Evolutionary conservation across 2,329 filamentous ascomycete species (phyloP).

Genomic region (Aspergillus piperis): DNA sequence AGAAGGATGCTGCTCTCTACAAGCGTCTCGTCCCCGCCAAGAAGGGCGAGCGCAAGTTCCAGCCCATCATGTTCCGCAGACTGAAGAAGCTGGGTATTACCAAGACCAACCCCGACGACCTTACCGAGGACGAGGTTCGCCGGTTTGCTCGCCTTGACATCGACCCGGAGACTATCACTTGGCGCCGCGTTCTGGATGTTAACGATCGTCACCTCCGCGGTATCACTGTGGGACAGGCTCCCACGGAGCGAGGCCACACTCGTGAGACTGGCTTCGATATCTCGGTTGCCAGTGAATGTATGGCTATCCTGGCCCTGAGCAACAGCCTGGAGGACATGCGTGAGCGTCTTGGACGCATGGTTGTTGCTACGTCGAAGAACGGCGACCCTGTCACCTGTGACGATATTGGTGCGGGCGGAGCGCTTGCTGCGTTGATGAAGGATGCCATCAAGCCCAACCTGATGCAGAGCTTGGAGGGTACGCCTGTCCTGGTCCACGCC

Average conservation of each 20-base stretch:
- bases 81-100: slow-evolving; percentile 94
- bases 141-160: slow-evolving; percentile 94
- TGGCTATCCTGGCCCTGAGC: slow-evolving; percentile 95
- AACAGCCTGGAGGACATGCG: slow-evolving; percentile 86
- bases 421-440: slow-evolving; percentile 91
- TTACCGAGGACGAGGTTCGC: slow-evolving; percentile 84
- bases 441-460: slow-evolving; percentile 98
- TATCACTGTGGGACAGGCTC: slow-evolving; percentile 82
- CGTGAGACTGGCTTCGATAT: slow-evolving; percentile 96
- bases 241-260: slow-evolving; percentile 85
- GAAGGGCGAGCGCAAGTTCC: slow-evolving; percentile 85
- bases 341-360: slow-evolving; percentile 91
- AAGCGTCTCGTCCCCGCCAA: slow-evolving; percentile 83
- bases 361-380: slow-evolving; percentile 79
- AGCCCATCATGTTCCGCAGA: slow-evolving; percentile 87
- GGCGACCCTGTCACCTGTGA: slow-evolving; percentile 95
- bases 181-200: slow-evolving; percentile 93
- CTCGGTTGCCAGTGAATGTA: slow-evolving; percentile 94
- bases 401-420: slow-evolving; percentile 89
- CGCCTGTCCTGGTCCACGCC: slow-evolving; percentile 95
- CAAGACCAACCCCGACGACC: slow-evolving; percentile 88
- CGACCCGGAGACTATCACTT: slow-evolving; percentile 94
- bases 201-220: slow-evolving; percentile 93
- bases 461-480: slow-evolving; percentile 97
- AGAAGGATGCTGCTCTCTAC: slow-evolving; percentile 87